Percentiles rank a stretch among this genome's conserved stretches.
Conservation (phyloP, 176 grass and related monocot genomes). For the Raddia distichophylla region DNA sequence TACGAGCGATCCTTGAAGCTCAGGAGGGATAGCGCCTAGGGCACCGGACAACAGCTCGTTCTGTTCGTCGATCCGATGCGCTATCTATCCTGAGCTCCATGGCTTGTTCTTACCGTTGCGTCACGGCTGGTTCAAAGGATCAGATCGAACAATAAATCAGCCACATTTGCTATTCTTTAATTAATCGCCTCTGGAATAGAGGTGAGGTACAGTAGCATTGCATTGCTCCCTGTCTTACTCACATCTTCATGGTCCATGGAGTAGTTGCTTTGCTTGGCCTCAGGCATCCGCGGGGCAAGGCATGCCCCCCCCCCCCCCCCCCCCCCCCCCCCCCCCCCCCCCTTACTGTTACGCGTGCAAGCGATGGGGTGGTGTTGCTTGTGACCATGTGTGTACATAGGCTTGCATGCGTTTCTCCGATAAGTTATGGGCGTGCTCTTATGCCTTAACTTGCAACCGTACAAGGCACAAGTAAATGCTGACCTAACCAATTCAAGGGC, state of each 20-base stretch:
- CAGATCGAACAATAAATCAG: too few relatives aligned
- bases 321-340: too few relatives aligned
- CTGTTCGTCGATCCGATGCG: slow-evolving; percentile 38
- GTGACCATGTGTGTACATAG: not conserved
- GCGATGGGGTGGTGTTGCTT: slow-evolving; percentile 18
- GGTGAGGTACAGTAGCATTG: not conserved
- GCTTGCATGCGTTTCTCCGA: not conserved
- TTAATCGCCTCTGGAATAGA: not conserved
- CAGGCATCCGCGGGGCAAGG: not conserved
- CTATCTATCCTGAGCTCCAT: slow-evolving; percentile 76
- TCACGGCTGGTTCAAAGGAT: too few relatives aligned
- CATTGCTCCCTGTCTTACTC: not conserved
- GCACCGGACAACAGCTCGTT: slow-evolving; percentile 37
- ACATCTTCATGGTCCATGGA: not conserved
- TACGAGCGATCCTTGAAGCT: slow-evolving; percentile 61
- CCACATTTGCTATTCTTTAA: too few relatives aligned
- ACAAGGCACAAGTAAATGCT: slow-evolving; percentile 49
- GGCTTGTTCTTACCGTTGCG: slow-evolving; percentile 47
- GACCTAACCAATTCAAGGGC: slow-evolving; percentile 51
- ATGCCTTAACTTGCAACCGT: slow-evolving; percentile 41
- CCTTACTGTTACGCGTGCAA: slow-evolving; percentile 46
- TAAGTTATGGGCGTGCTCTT: slow-evolving; percentile 30
- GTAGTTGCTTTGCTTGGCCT: slow-evolving; percentile 21
- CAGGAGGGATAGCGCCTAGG: slow-evolving; percentile 70
- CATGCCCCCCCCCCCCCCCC: too few relatives aligned